phyloP scores from a whole-genome alignment of 768 basidiomycete genomes.

The Paxillus ammoniavirescens region DNA sequence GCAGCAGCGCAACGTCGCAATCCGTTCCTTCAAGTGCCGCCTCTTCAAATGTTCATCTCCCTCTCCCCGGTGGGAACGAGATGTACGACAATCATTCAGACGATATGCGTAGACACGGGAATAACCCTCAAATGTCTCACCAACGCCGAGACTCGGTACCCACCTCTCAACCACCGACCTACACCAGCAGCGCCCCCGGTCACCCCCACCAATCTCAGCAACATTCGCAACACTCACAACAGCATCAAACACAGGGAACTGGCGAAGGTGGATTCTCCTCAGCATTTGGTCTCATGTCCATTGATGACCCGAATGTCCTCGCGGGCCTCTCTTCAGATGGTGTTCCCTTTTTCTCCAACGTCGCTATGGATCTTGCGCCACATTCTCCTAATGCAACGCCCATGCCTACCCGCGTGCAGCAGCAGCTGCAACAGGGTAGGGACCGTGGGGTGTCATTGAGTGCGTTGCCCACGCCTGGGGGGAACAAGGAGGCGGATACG shows the following conservation, averaged over 20 bases:
- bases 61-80: constrained; percentile 29
- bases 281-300: constrained; percentile 73
- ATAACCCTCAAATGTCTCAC: constrained; percentile 12
- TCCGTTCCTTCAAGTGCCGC: constrained; percentile 54
- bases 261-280: constrained; percentile 49
- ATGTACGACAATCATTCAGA: constrained; percentile 28
- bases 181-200: neutral
- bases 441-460: constrained; percentile 26
- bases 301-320: constrained; percentile 71
- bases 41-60: constrained; percentile 53
- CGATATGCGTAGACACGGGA: constrained; percentile 23
- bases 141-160: constrained; percentile 17
- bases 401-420: constrained; percentile 36
- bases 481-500: constrained; percentile 34
- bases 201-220: neutral
- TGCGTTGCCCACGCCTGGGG: constrained; percentile 32
- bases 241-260: constrained; percentile 12
- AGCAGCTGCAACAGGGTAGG: constrained; percentile 15
- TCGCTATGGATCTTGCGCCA: constrained; percentile 24
- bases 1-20: constrained; percentile 40
- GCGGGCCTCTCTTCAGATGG: constrained; percentile 58
- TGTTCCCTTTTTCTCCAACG: constrained; percentile 58
- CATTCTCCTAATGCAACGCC: constrained; percentile 49
- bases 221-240: constrained; percentile 4
- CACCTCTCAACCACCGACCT: constrained; percentile 11